Evolutionary conservation across 2,329 filamentous ascomycete species (phyloP), one percentile per base, ranked within the genome.

Genomic region (Fusarium denticulatum): DNA sequence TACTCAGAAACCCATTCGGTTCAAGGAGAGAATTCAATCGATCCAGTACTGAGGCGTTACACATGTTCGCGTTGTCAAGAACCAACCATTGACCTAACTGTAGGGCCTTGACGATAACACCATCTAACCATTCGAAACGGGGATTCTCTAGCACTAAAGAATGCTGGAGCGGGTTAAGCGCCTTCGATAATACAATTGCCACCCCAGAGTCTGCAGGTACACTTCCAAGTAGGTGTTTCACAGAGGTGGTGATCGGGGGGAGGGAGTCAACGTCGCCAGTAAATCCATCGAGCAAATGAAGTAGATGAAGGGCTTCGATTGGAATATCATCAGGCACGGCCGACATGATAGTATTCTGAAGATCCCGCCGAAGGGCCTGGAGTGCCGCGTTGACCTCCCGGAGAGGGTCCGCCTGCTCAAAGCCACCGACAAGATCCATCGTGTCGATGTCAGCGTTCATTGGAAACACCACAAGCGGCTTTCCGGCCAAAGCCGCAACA

Each of bases 391-490:
- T 91, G 9, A 94, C 85, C 69, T 93, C 90, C 62, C 96, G 89
- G 58, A 93, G 87, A 28, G 94, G 91, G 80, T 99, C 96, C 24
- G 94, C 91, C 82, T 99, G 96, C 81, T 99, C 96, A 79, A 97
- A 99, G 0, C 96, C 96, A 78, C 96, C 96, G 64, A 99, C 94
- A 63, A 99, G 89, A 82, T 99, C 96, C 91, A 97, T 97, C 2
- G 96, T 95, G 81, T 99, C 96, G 49, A 97, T 93, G 77, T 99
- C 97, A 12, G 95, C 92, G 79, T 97, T 99, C 83, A 99, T 90
- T 2, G 95, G 91, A 77, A 98, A 94, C 22, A 94, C 93, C 37
- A 95, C 89, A 7, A 98, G 85, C 3, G 90, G 87, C 62, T 92
- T 92, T 30, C 96, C 96, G 46, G 90, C 90, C 30, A 93, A 84